phyloP scores from a whole-genome alignment of 129 eudicot species.

The Arctium minus region DNA sequence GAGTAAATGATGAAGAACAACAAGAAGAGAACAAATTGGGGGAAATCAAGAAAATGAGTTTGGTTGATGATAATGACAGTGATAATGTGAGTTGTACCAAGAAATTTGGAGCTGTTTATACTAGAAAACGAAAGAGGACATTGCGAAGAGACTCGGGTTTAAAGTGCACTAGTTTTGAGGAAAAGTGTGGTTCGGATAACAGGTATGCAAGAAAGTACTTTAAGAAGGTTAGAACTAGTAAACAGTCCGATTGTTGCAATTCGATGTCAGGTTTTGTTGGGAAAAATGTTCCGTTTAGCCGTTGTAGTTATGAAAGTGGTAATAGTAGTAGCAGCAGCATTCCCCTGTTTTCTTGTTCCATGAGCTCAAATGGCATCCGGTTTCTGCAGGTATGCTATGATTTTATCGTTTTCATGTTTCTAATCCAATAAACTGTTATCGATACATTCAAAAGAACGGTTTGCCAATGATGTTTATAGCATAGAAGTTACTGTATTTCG shows the following conservation, averaged over 20 bases:
- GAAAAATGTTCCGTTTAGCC: slow-evolving; percentile 16
- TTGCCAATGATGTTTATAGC: slow-evolving; percentile 2
- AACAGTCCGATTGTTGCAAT: not conserved
- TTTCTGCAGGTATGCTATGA: slow-evolving; percentile 42
- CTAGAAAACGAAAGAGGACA: slow-evolving; percentile 50
- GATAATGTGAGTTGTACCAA: slow-evolving; percentile 12
- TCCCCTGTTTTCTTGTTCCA: slow-evolving; percentile 31
- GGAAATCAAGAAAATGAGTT: slow-evolving; percentile 1
- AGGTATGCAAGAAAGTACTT: slow-evolving; percentile 39
- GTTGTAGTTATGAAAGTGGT: slow-evolving; percentile 10
- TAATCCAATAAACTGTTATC: not conserved
- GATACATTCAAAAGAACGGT: not conserved
- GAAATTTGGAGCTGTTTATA: slow-evolving; percentile 42
- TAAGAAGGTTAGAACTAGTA: slow-evolving; percentile 11
- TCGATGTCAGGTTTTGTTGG: slow-evolving; percentile 6
- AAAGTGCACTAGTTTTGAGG: not conserved
- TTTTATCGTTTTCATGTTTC: not conserved
- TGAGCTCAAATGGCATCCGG: slow-evolving; percentile 37
- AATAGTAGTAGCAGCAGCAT: not conserved
- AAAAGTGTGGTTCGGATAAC: slow-evolving; percentile 11
- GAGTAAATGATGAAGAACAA: not conserved
- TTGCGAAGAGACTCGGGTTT: not conserved
- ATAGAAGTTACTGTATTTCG: not conserved
- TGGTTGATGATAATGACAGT: not conserved
- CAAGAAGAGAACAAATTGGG: slow-evolving; percentile 9